Conservation (phyloP, 352 stramenopile genomes). For the Plasmopara viticola region DNA sequence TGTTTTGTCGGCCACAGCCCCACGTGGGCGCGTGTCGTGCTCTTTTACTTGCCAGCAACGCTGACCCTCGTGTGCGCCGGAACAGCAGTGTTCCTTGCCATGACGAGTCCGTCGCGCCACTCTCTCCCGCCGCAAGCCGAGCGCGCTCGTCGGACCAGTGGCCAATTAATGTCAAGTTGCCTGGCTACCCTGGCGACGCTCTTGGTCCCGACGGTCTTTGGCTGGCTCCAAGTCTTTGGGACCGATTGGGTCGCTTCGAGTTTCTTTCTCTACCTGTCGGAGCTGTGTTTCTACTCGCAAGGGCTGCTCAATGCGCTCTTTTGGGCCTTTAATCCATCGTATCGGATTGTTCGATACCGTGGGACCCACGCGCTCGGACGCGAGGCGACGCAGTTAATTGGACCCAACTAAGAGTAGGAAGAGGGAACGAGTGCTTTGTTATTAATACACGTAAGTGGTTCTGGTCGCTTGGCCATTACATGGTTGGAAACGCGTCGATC, state of each 20-base stretch:
- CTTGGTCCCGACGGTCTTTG: conserved; percentile 40
- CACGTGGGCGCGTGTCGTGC: conserved; percentile 42
- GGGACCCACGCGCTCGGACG: conserved; percentile 17
- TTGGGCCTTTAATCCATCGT: conserved; percentile 55
- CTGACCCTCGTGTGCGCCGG: conserved; percentile 32
- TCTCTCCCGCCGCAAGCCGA: conserved; percentile 26
- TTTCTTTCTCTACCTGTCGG: conserved; percentile 45
- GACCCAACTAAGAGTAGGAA: conserved; percentile 21
- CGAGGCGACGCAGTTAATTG: conserved; percentile 25
- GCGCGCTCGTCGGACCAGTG: conserved; percentile 33
- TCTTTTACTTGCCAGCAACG: conserved; percentile 54
- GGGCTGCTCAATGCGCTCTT: conserved; percentile 48
- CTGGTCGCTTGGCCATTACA: not conserved
- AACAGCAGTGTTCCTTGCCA: conserved; percentile 28
- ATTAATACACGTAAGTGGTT: too few species aligned
- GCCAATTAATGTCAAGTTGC: conserved; percentile 44
- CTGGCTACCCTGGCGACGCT: conserved; percentile 35
- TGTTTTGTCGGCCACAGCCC: conserved; percentile 52
- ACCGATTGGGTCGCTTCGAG: conserved; percentile 27
- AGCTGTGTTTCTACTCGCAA: conserved; percentile 63
- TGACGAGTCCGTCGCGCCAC: conserved; percentile 6
- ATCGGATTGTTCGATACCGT: conserved; percentile 34
- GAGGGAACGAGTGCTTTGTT: too few species aligned
- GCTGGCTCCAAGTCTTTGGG: conserved; percentile 34
- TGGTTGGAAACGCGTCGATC: conserved; percentile 45